A percentile compares a stretch with the other conserved stretches of the same genome.
These are phyloP conservation scores for Pterocarpus macrocarpus DNA, from an alignment of 306 rosid species.

Conservation along the genomic window DNA sequence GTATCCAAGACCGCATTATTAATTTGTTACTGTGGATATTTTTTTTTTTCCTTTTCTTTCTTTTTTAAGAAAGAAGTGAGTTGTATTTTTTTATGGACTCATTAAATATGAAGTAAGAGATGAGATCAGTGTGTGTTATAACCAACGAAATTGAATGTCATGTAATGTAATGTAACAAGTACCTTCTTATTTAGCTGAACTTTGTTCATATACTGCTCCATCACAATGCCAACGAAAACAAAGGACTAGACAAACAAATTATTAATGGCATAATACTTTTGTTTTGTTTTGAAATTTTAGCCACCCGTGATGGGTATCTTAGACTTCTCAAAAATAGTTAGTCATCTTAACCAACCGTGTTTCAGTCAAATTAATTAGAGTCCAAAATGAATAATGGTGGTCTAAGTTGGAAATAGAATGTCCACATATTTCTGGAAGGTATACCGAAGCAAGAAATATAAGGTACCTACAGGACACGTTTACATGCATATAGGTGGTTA, in stretches of 20 bases:
- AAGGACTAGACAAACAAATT: too few species aligned
- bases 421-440: not conserved
- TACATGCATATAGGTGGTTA: not conserved
- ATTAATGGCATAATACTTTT: too few species aligned
- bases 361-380: too few species aligned
- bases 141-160: too few species aligned
- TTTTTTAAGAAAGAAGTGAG: too few species aligned
- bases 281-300: not conserved
- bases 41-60: not conserved
- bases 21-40: not conserved
- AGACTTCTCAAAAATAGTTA: not conserved
- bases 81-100: too few species aligned
- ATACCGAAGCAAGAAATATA: not conserved
- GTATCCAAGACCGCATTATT: not conserved
- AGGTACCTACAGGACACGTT: not conserved
- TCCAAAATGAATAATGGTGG: not conserved
- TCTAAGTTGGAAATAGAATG: not conserved
- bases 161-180: too few species aligned
- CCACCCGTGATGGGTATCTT: not conserved
- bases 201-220: too few species aligned
- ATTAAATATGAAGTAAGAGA: too few species aligned
- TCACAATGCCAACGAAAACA: too few species aligned
- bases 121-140: too few species aligned
- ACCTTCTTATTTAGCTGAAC: not conserved
- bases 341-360: not conserved